Base-by-base conservation (phyloP, 768 basidiomycete species). In the Tricholoma flavovirens region DNA sequence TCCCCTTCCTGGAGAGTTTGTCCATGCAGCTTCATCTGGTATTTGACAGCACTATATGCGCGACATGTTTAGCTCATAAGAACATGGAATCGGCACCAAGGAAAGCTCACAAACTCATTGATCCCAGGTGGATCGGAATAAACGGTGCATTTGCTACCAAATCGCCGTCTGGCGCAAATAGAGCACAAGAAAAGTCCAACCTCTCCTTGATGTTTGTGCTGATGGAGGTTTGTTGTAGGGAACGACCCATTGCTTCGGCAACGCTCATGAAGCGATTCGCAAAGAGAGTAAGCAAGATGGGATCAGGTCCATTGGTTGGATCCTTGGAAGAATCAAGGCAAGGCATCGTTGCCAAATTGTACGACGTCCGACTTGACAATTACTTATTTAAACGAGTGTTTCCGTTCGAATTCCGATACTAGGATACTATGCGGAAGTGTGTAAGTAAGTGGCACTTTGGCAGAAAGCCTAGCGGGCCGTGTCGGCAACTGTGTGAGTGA, bases 261-360 rank as follows among this genome's bases (percentile, higher is more conserved):
- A 98, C 91, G 63, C 90, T 90, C 95, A 98, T 98, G 74, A 98
- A 95, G 43, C 95, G 88, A 65, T 97, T 95, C 10, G 93, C 90
- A 64, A 97, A 98, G 51, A 98, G 82, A 1, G 93, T 92, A 46
- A 97, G 77, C 29, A 93, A 75, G 60, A 95, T 91, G 0, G 92
- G 90, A 67, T 96, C 93, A 10, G 90, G 86, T 15, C 78, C 80
- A 64, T 77, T 73, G 49, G 56, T 55, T 19, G 61, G 46, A n/a
- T 51, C 54, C 30, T 67, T 60, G 43, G 64, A 52, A 24, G 54
- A 45, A 45, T 30, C 26, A 19, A 32, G 48, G 19, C 42, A 22
- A 24, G 57, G 49, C 60, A 62, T 62, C 8, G 17, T 54, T 10
- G 38, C 24, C 24, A 26, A 10, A 14, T 22, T 5, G 15, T 30